A percentile compares a stretch with the other conserved stretches of the same genome.
Evolutionary conservation across 805 yeast genomes (phyloP).

Genomic region (Saccharomycopsis babjevae): DNA sequence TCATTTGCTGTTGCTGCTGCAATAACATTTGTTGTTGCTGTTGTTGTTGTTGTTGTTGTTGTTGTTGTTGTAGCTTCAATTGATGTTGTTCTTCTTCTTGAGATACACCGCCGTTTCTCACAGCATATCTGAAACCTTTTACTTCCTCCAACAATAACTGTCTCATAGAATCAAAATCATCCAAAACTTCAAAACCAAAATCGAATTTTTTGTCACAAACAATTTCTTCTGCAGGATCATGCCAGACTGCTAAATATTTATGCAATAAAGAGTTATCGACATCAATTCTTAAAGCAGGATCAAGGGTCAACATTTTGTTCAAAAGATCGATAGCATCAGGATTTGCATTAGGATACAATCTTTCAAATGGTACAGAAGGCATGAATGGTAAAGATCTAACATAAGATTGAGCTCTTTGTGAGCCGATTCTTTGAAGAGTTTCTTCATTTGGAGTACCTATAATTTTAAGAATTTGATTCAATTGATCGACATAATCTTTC

Average conservation of each 20-base stretch:
- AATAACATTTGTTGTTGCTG: conserved; percentile 26
- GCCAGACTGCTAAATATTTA: conserved; percentile 85
- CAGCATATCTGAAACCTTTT: conserved; percentile 64
- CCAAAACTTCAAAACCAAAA: conserved; percentile 76
- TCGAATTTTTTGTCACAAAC: conserved; percentile 74
- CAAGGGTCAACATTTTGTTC: conserved; percentile 71
- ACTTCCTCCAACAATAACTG: conserved; percentile 77
- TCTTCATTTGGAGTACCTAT: conserved; percentile 87
- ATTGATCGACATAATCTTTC: conserved; percentile 90
- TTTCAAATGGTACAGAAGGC: conserved; percentile 64
- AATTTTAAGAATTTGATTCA: conserved; percentile 75
- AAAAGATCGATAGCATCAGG: conserved; percentile 78
- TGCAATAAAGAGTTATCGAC: conserved; percentile 85
- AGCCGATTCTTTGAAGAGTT: conserved; percentile 61
- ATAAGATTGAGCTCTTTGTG: conserved; percentile 84
- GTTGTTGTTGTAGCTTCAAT: conserved; percentile 22
- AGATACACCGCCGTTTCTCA: conserved; percentile 53
- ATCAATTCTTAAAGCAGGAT: conserved; percentile 73
- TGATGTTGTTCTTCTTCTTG: conserved; percentile 20
- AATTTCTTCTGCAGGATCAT: conserved; percentile 88
- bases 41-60: conserved; percentile 20
- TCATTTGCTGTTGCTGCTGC: conserved; percentile 22
- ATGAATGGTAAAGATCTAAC: conserved; percentile 77
- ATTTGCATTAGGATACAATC: conserved; percentile 74
- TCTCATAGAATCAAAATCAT: conserved; percentile 67